A percentile compares a stretch with the other conserved stretches of the same genome.
Conservation (phyloP, 2,329 filamentous ascomycete genomes). For the Taxawa tesnikishii region DNA sequence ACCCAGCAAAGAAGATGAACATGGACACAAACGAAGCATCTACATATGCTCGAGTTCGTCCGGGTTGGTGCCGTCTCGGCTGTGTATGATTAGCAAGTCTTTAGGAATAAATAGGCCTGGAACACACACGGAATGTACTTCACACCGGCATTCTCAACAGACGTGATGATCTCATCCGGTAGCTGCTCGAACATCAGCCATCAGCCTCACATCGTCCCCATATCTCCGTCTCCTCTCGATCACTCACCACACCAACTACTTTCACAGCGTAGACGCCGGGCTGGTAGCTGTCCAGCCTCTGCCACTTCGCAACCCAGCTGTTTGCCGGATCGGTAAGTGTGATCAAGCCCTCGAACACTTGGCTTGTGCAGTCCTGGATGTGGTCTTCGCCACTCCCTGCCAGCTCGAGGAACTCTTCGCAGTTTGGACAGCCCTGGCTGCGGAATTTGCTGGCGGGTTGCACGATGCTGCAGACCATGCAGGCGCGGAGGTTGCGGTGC, state of each 20-base stretch:
- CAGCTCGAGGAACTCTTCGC: conserved; percentile 82
- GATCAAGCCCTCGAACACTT: conserved; percentile 90
- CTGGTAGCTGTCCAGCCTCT: conserved; percentile 79
- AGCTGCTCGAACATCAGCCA: conserved; percentile 23
- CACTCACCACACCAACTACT: conserved; percentile 63
- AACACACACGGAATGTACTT: conserved; percentile 45
- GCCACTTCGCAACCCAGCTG: conserved; percentile 96
- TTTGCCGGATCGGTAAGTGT: conserved; percentile 67
- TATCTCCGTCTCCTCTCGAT: not conserved
- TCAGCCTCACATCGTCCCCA: not conserved
- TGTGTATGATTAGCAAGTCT: not conserved
- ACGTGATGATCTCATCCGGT: conserved; percentile 43
- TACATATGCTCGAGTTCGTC: not conserved
- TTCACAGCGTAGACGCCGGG: conserved; percentile 88
- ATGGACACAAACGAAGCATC: not conserved
- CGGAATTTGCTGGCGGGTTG: conserved; percentile 73
- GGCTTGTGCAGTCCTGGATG: conserved; percentile 86
- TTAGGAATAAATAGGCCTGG: not conserved
- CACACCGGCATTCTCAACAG: conserved; percentile 46
- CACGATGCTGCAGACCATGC: conserved; percentile 97
- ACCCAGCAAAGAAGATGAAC: not conserved
- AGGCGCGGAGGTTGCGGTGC: conserved; percentile 81
- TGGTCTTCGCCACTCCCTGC: conserved; percentile 58
- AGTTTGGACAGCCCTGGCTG: conserved; percentile 86
- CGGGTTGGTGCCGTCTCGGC: conserved; percentile 6